phyloP scores from a whole-genome alignment of 805 yeast species.

The Barnettozyma pratensis region DNA sequence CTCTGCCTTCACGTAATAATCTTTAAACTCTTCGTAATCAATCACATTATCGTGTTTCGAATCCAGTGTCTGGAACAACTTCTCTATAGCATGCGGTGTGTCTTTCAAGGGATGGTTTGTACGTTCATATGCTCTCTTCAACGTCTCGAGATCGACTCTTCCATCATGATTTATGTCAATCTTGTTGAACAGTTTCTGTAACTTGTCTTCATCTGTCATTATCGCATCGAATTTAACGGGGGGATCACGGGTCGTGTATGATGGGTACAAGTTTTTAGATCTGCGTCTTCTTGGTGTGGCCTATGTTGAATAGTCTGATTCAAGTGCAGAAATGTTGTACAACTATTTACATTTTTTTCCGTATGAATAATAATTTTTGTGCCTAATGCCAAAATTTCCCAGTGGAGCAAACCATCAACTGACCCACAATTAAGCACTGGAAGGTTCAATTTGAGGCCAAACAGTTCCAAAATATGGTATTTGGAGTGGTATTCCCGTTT shows the following conservation, averaged over 20 bases:
- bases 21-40: slow-evolving; percentile 61
- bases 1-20: slow-evolving; percentile 64
- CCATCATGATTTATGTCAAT: slow-evolving; percentile 39
- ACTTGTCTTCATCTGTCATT: slow-evolving; percentile 7
- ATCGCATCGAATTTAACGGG: neutral
- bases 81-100: slow-evolving; percentile 51
- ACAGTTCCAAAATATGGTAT: too few species aligned
- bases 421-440: too few species aligned
- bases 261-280: too few species aligned
- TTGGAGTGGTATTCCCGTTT: too few species aligned
- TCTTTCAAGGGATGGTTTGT: slow-evolving; percentile 60
- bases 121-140: slow-evolving; percentile 35
- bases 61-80: slow-evolving; percentile 56
- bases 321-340: too few species aligned
- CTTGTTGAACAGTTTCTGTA: slow-evolving; percentile 32
- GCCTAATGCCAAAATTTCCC: too few species aligned
- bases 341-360: too few species aligned
- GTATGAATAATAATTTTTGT: too few species aligned
- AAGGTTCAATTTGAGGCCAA: too few species aligned
- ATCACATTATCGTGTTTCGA: slow-evolving; percentile 49
- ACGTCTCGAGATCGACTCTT: slow-evolving; percentile 30
- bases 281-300: too few species aligned
- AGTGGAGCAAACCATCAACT: too few species aligned
- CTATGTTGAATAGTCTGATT: too few species aligned
- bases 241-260: neutral